Percentiles rank a stretch among this genome's conserved stretches.
Conservation (phyloP, 2,329 filamentous ascomycete genomes). For the Pseudogymnoascus sp. region DNA sequence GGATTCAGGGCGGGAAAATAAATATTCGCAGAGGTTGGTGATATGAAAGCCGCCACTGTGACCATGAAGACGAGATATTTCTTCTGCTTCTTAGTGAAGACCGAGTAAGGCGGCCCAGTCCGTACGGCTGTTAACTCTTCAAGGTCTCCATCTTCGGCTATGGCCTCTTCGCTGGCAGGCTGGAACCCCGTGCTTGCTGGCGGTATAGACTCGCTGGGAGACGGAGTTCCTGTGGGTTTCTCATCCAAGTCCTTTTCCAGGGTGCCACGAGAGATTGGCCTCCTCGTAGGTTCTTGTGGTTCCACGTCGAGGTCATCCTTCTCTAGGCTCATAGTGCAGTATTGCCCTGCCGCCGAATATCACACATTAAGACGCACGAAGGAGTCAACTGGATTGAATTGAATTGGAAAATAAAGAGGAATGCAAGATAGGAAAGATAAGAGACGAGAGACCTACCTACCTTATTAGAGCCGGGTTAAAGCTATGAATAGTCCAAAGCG, state of each 20-base stretch:
- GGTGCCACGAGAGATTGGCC: background rate
- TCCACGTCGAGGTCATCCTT: background rate
- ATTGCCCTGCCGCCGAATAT: background rate
- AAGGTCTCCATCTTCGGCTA: slow-evolving; percentile 21
- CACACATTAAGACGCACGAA: background rate
- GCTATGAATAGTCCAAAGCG: background rate
- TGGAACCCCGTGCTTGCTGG: background rate
- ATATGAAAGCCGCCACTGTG: slow-evolving; percentile 31
- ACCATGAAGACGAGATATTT: slow-evolving; percentile 46
- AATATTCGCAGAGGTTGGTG: slow-evolving; percentile 18
- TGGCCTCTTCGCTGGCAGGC: slow-evolving; percentile 12
- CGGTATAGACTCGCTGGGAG: background rate
- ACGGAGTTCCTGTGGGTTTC: background rate
- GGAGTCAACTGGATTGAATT: background rate
- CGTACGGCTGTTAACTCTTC: slow-evolving; percentile 22
- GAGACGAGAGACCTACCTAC: background rate
- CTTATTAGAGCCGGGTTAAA: background rate
- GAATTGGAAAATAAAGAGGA: background rate
- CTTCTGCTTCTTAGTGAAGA: slow-evolving; percentile 31
- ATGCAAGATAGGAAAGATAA: background rate
- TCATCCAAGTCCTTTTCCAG: background rate
- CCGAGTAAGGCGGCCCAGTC: slow-evolving; percentile 25
- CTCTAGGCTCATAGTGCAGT: background rate
- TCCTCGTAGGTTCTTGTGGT: background rate
- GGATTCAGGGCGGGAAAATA: background rate